Evolutionary conservation across 75 land plant genomes (phyloP).

Genomic region (Selaginella tamariscina): DNA sequence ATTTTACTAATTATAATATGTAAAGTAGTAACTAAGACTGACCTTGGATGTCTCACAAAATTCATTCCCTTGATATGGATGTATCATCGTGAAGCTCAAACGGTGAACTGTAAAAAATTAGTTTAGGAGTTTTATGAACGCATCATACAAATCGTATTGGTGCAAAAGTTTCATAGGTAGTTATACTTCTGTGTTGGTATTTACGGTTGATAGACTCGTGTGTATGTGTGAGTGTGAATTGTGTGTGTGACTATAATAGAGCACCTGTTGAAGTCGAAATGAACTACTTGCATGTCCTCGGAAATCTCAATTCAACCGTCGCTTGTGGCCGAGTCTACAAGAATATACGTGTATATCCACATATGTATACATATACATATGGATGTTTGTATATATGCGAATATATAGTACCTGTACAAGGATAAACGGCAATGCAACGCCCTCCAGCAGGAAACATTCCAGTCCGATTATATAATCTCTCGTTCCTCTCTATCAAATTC

Average conservation of each 20-base stretch:
- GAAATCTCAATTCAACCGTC: slow-evolving; percentile 32
- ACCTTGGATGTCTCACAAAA: slow-evolving; percentile 18
- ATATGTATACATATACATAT: no score
- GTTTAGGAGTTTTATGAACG: not conserved
- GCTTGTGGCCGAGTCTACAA: slow-evolving; percentile 34
- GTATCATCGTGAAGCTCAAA: slow-evolving; percentile 97
- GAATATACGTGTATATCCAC: no score
- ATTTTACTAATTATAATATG: no score
- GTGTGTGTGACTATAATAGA: no score
- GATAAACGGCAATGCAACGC: slow-evolving; percentile 19
- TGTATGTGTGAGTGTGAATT: no score
- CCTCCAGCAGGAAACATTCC: slow-evolving; percentile 15
- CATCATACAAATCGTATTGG: no score
- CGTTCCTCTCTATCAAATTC: slow-evolving; percentile 11
- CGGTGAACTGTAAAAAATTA: slow-evolving; percentile 67
- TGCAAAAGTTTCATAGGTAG: no score
- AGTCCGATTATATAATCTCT: slow-evolving; percentile 1
- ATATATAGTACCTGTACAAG: slow-evolving; percentile 15
- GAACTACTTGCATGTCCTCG: slow-evolving; percentile 33
- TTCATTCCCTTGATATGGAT: slow-evolving; percentile 89
- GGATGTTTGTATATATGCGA: not conserved
- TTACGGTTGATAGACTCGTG: no score
- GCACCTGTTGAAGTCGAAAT: slow-evolving; percentile 36
- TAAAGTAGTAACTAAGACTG: no score
- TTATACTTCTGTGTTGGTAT: no score